These are phyloP conservation scores for Ustilago trichophora DNA, from an alignment of 1,284 basidiomycete genomes.

Conservation along the genomic window DNA sequence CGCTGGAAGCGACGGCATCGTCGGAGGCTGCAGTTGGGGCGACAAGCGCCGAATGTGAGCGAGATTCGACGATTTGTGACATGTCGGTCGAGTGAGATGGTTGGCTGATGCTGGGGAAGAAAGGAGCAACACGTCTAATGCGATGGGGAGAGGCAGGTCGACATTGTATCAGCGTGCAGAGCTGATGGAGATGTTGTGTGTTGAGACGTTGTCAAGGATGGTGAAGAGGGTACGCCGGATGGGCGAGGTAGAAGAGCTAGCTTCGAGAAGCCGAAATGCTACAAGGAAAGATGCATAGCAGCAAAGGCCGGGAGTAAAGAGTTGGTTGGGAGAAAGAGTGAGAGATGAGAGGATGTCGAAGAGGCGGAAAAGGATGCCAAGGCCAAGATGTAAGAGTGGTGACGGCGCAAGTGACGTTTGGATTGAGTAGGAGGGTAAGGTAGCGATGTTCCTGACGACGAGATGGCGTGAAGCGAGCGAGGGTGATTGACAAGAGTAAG, in stretches of 20 bases:
- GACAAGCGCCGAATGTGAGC: conserved; percentile 15
- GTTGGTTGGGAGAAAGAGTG: neutral
- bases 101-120: neutral
- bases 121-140: conserved; percentile 12
- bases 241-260: conserved; percentile 3
- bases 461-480: neutral
- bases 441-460: too few species aligned
- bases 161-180: conserved; percentile 27
- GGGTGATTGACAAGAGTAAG: too few species aligned
- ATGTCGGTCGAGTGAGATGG: conserved; percentile 11
- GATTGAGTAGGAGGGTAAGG: neutral
- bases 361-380: neutral
- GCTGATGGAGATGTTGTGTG: conserved; percentile 14
- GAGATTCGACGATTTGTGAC: conserved; percentile 16
- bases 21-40: conserved; percentile 16
- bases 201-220: neutral
- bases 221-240: neutral
- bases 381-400: conserved; percentile 1
- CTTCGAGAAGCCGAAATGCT: conserved; percentile 30
- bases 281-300: conserved; percentile 32
- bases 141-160: conserved; percentile 8
- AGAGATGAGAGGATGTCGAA: neutral
- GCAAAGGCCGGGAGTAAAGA: conserved; percentile 1
- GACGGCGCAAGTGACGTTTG: conserved; percentile 6
- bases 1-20: conserved; percentile 11